These are phyloP conservation scores for Populus pruinosa DNA, from an alignment of 345 rosid species.

Conservation along the genomic window DNA sequence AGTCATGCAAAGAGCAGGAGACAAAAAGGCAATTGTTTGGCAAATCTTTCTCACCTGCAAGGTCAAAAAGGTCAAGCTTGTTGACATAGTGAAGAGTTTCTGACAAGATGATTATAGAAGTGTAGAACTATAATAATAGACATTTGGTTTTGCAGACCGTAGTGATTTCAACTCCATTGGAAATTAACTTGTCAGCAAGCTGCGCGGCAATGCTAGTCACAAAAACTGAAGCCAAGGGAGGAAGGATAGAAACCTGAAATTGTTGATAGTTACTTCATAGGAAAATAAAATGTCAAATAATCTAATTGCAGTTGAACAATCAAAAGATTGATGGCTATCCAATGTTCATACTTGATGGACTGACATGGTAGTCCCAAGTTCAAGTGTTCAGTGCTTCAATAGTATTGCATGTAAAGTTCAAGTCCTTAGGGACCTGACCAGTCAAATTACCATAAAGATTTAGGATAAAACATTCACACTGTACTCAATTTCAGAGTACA, in stretches of 20 bases:
- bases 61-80: not conserved
- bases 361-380: not conserved
- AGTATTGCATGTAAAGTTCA: not conserved
- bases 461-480: not conserved
- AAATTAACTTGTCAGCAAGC: constrained; percentile 73
- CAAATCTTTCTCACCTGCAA: constrained; percentile 87
- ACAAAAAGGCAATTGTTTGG: constrained; percentile 80
- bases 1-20: constrained; percentile 89
- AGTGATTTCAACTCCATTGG: constrained; percentile 78
- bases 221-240: constrained; percentile 82
- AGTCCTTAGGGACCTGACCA: not conserved
- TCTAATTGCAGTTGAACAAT: not conserved
- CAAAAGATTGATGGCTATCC: not conserved
- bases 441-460: not conserved
- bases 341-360: not conserved
- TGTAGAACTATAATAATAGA: constrained; percentile 9
- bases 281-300: not conserved
- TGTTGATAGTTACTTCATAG: not conserved
- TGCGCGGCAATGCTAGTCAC: constrained; percentile 80
- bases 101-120: not conserved
- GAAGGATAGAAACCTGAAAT: constrained; percentile 93
- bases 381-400: not conserved
- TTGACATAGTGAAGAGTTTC: constrained; percentile 5
- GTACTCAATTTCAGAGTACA: not conserved
- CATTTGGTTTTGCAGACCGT: constrained; percentile 41